A percentile compares a stretch with the other conserved stretches of the same genome.
These are phyloP conservation scores for Saturnispora ahearnii DNA, from an alignment of 805 yeast genomes.

Conservation along the genomic window DNA sequence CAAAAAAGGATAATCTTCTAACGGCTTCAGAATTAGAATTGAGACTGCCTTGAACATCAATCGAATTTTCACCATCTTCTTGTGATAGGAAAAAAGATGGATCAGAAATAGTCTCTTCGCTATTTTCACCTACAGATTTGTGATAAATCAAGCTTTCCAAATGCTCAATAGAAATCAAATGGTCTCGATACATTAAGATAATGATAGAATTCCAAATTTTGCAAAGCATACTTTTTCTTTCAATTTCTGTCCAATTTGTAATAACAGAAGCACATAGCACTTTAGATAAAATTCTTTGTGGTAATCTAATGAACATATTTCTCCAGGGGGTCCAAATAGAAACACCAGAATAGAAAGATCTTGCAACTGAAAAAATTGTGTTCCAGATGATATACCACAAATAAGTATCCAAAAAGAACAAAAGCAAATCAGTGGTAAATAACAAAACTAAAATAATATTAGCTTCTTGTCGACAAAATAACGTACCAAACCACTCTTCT, in stretches of 20 bases:
- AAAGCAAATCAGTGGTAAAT: constrained; percentile 83
- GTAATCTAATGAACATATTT: constrained; percentile 93
- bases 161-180: constrained; percentile 93
- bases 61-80: constrained; percentile 88
- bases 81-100: constrained; percentile 98
- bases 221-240: constrained; percentile 91
- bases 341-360: constrained; percentile 97
- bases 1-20: too few species aligned
- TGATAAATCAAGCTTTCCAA: constrained; percentile 95
- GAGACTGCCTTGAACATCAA: constrained; percentile 37
- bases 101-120: constrained; percentile 95
- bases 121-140: constrained; percentile 97
- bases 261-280: constrained; percentile 92
- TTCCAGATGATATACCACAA: constrained; percentile 97
- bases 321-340: constrained; percentile 99
- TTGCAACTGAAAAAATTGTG: constrained; percentile 92
- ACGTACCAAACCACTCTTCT: constrained; percentile 78
- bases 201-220: constrained; percentile 99
- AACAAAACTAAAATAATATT: constrained; percentile 85
- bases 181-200: constrained; percentile 99
- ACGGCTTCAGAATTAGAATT: too few species aligned
- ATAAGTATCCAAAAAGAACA: constrained; percentile 97
- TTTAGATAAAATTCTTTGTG: constrained; percentile 98
- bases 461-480: constrained; percentile 77
- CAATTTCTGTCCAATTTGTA: constrained; percentile 79